Evolutionary conservation across 345 rosid species (phyloP).

Genomic region (Eucalyptus coolabah): DNA sequence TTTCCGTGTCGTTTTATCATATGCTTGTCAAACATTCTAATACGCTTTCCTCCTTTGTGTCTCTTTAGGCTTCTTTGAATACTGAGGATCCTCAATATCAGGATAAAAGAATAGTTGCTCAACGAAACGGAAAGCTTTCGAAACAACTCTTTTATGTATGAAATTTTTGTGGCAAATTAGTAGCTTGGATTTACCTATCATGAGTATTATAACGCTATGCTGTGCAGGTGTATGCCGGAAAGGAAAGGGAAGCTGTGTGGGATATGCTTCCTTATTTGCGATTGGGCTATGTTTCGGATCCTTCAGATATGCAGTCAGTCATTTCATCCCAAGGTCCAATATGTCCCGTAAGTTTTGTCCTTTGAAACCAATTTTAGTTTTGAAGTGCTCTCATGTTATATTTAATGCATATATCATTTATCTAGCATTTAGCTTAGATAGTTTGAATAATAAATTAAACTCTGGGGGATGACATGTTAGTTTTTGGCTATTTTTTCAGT

Average conservation of each 20-base stretch:
- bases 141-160: slow-evolving; percentile 66
- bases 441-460: background rate
- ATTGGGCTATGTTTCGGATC: slow-evolving; percentile 84
- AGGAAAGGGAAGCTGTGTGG: slow-evolving; percentile 74
- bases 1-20: background rate
- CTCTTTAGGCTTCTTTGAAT: slow-evolving; percentile 71
- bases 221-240: slow-evolving; percentile 62
- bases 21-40: background rate
- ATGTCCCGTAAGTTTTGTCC: slow-evolving; percentile 60
- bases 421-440: background rate
- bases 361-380: background rate
- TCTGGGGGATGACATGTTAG: background rate
- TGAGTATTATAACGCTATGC: background rate
- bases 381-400: background rate
- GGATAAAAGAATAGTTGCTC: slow-evolving; percentile 94
- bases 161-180: background rate
- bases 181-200: background rate
- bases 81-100: slow-evolving; percentile 97
- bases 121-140: slow-evolving; percentile 83
- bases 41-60: slow-evolving; percentile 1
- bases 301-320: slow-evolving; percentile 86
- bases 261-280: slow-evolving; percentile 92
- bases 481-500: background rate
- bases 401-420: background rate
- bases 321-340: slow-evolving; percentile 96